A percentile compares a stretch with the other conserved stretches of the same genome.
phyloP scores from a whole-genome alignment of 2,329 filamentous ascomycete genomes.

The Aspergillus alliaceus region DNA sequence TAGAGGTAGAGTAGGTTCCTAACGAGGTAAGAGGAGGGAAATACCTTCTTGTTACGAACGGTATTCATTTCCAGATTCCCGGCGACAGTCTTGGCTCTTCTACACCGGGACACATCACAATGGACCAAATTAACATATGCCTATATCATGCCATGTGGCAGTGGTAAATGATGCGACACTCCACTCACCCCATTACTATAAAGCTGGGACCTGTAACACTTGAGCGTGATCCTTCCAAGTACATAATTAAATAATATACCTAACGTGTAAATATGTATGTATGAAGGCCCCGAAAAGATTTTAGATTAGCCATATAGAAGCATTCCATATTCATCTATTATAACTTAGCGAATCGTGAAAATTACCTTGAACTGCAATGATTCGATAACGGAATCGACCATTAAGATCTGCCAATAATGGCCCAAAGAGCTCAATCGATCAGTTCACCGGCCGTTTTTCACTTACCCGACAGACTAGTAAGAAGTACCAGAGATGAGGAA shows the following conservation, averaged over 20 bases:
- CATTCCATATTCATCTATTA: not conserved
- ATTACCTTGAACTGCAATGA: not conserved
- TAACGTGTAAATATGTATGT: not conserved
- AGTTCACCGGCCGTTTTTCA: not conserved
- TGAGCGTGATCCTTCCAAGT: not conserved
- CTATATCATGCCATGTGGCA: slow-evolving; percentile 2
- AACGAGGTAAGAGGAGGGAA: no score
- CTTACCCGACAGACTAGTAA: not conserved
- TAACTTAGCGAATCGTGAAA: not conserved
- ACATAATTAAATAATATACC: not conserved
- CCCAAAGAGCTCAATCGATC: not conserved
- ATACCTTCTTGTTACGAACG: not conserved
- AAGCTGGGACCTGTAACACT: not conserved
- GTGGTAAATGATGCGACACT: not conserved
- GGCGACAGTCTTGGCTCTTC: not conserved
- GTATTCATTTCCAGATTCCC: not conserved
- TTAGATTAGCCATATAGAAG: not conserved
- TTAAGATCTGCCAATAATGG: not conserved
- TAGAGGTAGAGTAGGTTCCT: no score
- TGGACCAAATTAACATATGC: not conserved
- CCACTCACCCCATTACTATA: not conserved
- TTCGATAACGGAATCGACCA: no score
- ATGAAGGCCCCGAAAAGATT: not conserved
- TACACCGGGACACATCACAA: not conserved
- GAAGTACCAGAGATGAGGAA: not conserved